Percentiles rank a stretch among this genome's conserved stretches.
Conservation (phyloP, 805 yeast species). For the Blastobotrys chiropterorum region DNA sequence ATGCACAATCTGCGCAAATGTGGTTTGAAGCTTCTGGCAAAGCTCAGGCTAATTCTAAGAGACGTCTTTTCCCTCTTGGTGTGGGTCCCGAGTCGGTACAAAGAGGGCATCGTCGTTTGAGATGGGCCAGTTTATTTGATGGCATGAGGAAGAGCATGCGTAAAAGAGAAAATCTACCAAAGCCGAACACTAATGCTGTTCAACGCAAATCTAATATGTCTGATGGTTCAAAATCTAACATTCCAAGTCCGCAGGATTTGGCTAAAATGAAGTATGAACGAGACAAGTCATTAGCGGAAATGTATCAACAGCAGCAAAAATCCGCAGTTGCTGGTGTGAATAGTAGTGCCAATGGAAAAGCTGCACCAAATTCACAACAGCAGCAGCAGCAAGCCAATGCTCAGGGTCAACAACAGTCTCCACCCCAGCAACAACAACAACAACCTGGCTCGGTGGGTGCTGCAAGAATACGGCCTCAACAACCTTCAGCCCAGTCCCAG, state of each 20-base stretch:
- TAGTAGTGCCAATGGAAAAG: background rate
- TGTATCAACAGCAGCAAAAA: slow-evolving; percentile 25
- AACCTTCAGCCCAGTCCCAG: background rate
- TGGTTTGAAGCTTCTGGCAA: slow-evolving; percentile 92
- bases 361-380: background rate
- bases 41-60: slow-evolving; percentile 79
- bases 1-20: slow-evolving; percentile 74
- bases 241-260: slow-evolving; percentile 80
- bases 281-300: slow-evolving; percentile 76
- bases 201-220: slow-evolving; percentile 32
- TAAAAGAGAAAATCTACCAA: slow-evolving; percentile 73
- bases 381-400: slow-evolving; percentile 3
- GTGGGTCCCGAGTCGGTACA: slow-evolving; percentile 91
- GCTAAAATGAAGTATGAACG: slow-evolving; percentile 78
- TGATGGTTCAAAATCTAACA: slow-evolving; percentile 27
- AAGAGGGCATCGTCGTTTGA: slow-evolving; percentile 80
- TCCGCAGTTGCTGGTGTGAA: background rate
- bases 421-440: slow-evolving; percentile 18
- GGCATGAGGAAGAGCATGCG: slow-evolving; percentile 87
- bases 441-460: background rate
- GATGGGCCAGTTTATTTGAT: slow-evolving; percentile 98
- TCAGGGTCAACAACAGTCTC: slow-evolving; percentile 27
- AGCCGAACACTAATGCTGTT: slow-evolving; percentile 43
- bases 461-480: background rate
- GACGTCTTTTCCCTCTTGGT: slow-evolving; percentile 87